Conservation (phyloP, 176 grass and related monocot species). For the Miscanthus lutarioriparius region DNA sequence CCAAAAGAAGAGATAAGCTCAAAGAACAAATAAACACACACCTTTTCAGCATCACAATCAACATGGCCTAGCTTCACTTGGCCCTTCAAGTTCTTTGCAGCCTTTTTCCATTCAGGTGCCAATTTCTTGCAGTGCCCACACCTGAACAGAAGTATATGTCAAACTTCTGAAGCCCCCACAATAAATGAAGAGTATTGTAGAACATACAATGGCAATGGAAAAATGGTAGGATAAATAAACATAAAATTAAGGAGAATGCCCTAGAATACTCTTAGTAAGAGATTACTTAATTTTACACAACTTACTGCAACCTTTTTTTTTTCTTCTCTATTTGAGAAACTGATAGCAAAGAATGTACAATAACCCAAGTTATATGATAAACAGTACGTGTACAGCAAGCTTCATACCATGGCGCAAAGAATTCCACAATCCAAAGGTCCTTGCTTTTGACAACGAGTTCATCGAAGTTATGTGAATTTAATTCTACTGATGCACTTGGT, state of each 20-base stretch:
- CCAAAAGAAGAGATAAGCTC: not conserved
- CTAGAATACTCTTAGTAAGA: not conserved
- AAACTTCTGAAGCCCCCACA: conserved; percentile 10
- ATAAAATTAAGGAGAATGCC: not conserved
- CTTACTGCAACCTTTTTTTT: not conserved
- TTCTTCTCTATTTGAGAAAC: not conserved
- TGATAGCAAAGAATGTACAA: conserved; percentile 7
- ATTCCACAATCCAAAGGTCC: conserved; percentile 97
- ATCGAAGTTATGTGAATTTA: conserved; percentile 91
- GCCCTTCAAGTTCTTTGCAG: conserved; percentile 91
- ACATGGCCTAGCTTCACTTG: conserved; percentile 97
- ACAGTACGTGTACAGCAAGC: not conserved
- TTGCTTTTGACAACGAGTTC: conserved; percentile 89
- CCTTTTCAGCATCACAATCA: conserved; percentile 97
- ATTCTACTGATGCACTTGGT: conserved; percentile 70
- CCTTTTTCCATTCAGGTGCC: conserved; percentile 98
- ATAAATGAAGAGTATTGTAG: conserved; percentile 19
- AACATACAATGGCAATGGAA: not conserved
- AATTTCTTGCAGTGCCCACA: conserved; percentile 99
- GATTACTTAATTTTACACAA: not conserved
- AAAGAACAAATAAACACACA: conserved; percentile 31
- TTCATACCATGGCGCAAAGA: conserved; percentile 98
- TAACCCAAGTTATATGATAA: conserved; percentile 16
- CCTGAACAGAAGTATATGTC: conserved; percentile 42
- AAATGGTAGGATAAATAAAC: not conserved